Conservation (phyloP, 163 green algal genomes). For the Chloromonas sp. region DNA sequence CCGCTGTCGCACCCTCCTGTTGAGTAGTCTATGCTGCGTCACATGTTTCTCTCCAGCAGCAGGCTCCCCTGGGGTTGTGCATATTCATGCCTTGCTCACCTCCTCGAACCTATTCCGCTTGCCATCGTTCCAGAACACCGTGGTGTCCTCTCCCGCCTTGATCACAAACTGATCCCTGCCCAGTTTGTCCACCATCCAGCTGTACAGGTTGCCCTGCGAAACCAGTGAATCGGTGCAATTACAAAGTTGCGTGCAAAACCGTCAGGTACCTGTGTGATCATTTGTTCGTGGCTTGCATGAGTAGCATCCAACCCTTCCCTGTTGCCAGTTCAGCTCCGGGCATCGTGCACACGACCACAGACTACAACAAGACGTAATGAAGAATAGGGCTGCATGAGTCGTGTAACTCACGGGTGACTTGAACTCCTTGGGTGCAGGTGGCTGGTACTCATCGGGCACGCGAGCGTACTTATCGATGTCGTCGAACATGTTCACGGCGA, state of each 20-base stretch:
- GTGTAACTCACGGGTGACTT: constrained; percentile 30
- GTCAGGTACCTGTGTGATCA: too few relatives aligned
- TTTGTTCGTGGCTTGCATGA: too few relatives aligned
- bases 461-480: constrained; percentile 85
- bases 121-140: constrained; percentile 89
- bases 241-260: too few relatives aligned
- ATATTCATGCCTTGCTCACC: not conserved
- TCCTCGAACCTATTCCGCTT: constrained; percentile 37
- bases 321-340: too few relatives aligned
- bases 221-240: not conserved
- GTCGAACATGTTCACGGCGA: constrained; percentile 88
- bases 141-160: constrained; percentile 78
- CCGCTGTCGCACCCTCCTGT: too few relatives aligned
- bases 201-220: constrained; percentile 70
- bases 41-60: too few relatives aligned
- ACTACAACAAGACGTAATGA: too few relatives aligned
- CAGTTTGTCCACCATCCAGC: constrained; percentile 84
- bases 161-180: constrained; percentile 92
- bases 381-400: too few relatives aligned
- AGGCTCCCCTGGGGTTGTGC: too few relatives aligned
- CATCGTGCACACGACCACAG: too few relatives aligned
- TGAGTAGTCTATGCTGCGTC: too few relatives aligned
- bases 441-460: constrained; percentile 75
- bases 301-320: too few relatives aligned
- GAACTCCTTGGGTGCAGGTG: constrained; percentile 45